Base-by-base conservation (phyloP, 164 flowering plant species). In the Akebia trifoliata region DNA sequence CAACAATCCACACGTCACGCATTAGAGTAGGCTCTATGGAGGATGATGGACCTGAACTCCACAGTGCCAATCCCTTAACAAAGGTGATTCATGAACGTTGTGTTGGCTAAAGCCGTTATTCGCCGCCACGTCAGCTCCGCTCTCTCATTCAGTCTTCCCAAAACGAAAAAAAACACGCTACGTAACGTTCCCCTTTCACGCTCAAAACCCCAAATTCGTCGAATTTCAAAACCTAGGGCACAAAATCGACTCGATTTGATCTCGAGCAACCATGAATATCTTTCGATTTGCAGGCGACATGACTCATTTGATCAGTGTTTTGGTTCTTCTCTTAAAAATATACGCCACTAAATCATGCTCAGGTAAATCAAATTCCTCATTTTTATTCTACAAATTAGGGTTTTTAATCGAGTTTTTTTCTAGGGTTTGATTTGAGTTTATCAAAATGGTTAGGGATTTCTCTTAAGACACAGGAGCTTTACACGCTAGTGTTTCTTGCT, bases 271-370 rank as follows among this genome's bases (percentile, higher is more conserved):
- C 78, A 88, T 88, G 93, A 88, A 88, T 64, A 76, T 84, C 69
- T 88, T 88, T 74, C 66, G 97, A 69, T 74, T 90, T 11, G 82
- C 81, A 9, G 92, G 97, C 8, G 97, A 90, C 62, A 83, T 86
- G 90, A 84, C 90, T 22, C 97, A 90, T 69, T 68, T 90, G 62
- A 56, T 82, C 67, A 85, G 92, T 56, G 69, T 90, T 54, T 54
- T 90, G 20, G 78, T 86, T 34, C 88, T 87, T 12, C 92, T 90
- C 50, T 90, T 87, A 75, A 90, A 90, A 73, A 87, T 90, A 65
- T 85, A 90, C 69, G 86, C 97, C 59, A 87, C 92, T 64, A 85
- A 87, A 72, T 81, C 91, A 1, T 88, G 96, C 56, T 76, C 96
- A 50, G 96, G 96, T 85, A 61, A n/a, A 42, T 24, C 17, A 31